Percentiles rank a stretch among this genome's conserved stretches.
phyloP scores from a whole-genome alignment of 495 filamentous ascomycete genomes.

The Penicillium roqueforti region DNA sequence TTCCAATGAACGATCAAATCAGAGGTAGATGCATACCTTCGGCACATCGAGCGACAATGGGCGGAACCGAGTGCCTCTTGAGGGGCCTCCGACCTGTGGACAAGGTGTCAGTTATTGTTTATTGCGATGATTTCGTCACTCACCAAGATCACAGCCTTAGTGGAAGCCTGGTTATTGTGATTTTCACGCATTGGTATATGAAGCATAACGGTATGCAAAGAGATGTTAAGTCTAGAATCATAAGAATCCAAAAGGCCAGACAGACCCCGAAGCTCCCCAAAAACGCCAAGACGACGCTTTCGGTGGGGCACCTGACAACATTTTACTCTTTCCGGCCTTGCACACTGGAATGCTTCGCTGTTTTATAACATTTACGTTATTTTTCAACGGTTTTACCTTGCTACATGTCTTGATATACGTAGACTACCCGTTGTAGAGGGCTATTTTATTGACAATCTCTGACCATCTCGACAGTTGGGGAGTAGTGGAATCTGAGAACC shows the following conservation, averaged over 20 bases:
- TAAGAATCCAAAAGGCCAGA: conserved; percentile 8
- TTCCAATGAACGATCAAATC: neutral
- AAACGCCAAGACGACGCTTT: conserved; percentile 27
- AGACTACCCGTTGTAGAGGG: neutral
- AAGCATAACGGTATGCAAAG: conserved; percentile 36
- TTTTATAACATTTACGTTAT: neutral
- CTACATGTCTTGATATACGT: neutral
- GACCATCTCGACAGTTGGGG: neutral
- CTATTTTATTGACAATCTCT: neutral
- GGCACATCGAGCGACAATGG: conserved; percentile 95
- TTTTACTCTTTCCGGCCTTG: conserved; percentile 5
- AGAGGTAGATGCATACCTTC: conserved; percentile 59
- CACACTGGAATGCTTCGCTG: neutral
- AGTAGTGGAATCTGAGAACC: neutral
- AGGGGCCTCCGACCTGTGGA: conserved; percentile 82
- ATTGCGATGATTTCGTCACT: conserved; percentile 16
- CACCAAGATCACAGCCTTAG: conserved; percentile 71
- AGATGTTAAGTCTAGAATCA: conserved; percentile 4
- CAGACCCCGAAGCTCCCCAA: conserved; percentile 18
- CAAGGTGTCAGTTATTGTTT: conserved; percentile 18
- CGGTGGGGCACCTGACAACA: conserved; percentile 29
- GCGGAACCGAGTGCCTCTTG: conserved; percentile 91
- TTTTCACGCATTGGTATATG: conserved; percentile 46
- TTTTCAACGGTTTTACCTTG: neutral
- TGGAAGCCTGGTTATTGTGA: conserved; percentile 44